Conservation (phyloP, 2,329 filamentous ascomycete species). For the Fusarium haematococcum region DNA sequence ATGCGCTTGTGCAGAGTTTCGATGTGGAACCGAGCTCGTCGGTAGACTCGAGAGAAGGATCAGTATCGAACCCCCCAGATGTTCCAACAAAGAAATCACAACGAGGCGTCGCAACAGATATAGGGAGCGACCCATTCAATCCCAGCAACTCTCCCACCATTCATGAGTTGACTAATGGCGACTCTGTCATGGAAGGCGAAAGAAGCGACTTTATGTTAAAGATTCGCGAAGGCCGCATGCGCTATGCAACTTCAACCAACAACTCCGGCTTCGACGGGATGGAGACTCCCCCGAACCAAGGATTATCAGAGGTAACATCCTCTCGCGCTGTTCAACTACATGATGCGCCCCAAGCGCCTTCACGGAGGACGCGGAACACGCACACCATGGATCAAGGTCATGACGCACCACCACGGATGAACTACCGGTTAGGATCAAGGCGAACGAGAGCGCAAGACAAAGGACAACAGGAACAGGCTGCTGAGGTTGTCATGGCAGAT, state of each 20-base stretch:
- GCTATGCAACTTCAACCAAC: conserved; percentile 54
- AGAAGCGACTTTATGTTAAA: conserved; percentile 69
- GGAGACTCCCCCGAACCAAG: conserved; percentile 67
- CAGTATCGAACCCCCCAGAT: conserved; percentile 52
- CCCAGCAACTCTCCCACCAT: conserved; percentile 55
- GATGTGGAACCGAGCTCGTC: conserved; percentile 48
- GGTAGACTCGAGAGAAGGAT: conserved; percentile 53
- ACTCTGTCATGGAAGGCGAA: conserved; percentile 55
- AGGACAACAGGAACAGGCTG: conserved; percentile 44
- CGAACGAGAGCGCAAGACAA: conserved; percentile 55
- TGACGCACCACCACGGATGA: conserved; percentile 74
- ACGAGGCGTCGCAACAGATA: conserved; percentile 53
- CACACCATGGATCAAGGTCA: conserved; percentile 63
- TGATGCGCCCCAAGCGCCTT: conserved; percentile 65
- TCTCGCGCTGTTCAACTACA: conserved; percentile 44
- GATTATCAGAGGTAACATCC: conserved; percentile 35
- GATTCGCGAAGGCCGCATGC: conserved; percentile 64
- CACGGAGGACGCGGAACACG: conserved; percentile 65
- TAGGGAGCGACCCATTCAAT: conserved; percentile 64
- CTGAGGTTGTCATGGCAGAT: conserved; percentile 58
- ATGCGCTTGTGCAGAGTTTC: conserved; percentile 62
- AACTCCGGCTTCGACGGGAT: conserved; percentile 64
- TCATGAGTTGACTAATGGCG: conserved; percentile 56
- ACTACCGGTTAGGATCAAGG: conserved; percentile 64
- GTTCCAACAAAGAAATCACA: conserved; percentile 56